These are phyloP conservation scores for Rhynchosporium secalis DNA, from an alignment of 2,329 filamentous ascomycete species.

Conservation along the genomic window DNA sequence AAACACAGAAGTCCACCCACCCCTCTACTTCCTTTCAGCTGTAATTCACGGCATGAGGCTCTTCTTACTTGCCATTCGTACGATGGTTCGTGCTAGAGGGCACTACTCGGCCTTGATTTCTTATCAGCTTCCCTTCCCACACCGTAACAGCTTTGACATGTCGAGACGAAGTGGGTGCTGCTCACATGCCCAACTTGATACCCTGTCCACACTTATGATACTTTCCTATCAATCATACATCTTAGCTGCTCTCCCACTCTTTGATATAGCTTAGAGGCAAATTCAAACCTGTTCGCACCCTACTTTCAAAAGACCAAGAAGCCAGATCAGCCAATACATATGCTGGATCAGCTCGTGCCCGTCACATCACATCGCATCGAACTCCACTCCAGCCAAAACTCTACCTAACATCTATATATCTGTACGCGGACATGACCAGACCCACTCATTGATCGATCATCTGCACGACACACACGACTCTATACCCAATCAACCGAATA, in stretches of 20 bases:
- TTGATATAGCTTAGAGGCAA: too few relatives aligned
- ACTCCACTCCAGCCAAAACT: too few relatives aligned
- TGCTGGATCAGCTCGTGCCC: neutral
- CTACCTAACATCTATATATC: neutral
- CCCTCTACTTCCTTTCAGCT: slow-evolving; percentile 21
- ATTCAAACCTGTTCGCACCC: too few relatives aligned
- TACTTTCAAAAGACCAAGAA: neutral
- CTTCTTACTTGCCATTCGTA: slow-evolving; percentile 13
- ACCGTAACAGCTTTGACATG: too few relatives aligned
- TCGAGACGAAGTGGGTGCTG: too few relatives aligned
- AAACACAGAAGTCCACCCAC: slow-evolving; percentile 15
- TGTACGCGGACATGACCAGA: neutral
- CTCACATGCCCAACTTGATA: too few relatives aligned
- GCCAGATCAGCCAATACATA: neutral
- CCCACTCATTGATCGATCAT: neutral
- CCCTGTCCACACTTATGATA: too few relatives aligned
- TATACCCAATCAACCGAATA: neutral
- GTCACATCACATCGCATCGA: neutral
- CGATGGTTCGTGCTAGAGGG: neutral
- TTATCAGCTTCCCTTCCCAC: neutral
- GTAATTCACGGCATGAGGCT: slow-evolving; percentile 20
- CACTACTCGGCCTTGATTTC: neutral
- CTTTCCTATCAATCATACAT: too few relatives aligned
- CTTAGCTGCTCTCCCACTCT: too few relatives aligned
- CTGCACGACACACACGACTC: slow-evolving; percentile 3